Base-by-base conservation (phyloP, 2,329 filamentous ascomycete genomes). In the Clonostachys sp. region DNA sequence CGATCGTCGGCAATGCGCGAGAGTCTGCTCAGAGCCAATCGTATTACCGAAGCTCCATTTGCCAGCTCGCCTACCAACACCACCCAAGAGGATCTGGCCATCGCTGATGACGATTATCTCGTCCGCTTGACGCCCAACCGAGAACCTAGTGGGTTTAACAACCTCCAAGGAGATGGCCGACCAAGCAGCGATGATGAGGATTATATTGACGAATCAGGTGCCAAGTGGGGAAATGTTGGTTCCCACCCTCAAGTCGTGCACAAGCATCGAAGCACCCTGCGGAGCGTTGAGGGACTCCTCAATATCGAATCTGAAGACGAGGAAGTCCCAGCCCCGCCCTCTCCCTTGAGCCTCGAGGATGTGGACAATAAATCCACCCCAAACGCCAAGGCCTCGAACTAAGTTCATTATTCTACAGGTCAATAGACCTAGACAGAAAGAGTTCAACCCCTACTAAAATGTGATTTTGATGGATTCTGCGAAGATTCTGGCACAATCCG, bases 71-170 rank as follows among this genome's bases (percentile, higher is more conserved):
- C 63, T 4, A 59, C 58, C n/a, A 63, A 64, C 46, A 67, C 64
- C 46, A 71, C 73, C 5, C 84, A 86, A 46, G 87, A 91, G 51
- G 84, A 89, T 45, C 72, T 85, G 34, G 78, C 76, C 34, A 62
- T 68, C 34, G 54, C 59, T 14, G 85, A 90, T 51, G 89, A 92
- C 50, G 88, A 94, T 57, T 90, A 90, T 57, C 77, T 91, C 50
- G 81, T 77, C 79, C 53, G 65, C 60, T 42, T 72, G 51, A 57
- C 62, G 9, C 60, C 61, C 14, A 44, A 45, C 5, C 54, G 58
- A 36, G 56, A 57, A 33, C 54, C 54, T 34, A 57, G 57, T 45
- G 54, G 49, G 40, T 49, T 49, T 49, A 51, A 55, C 46, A 55
- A 62, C 16, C 64, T 67, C 17, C 68, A 71, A 16, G 75, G 70